Base-by-base conservation (phyloP, 805 yeast genomes). In the Metschnikowia vanudenii region DNA sequence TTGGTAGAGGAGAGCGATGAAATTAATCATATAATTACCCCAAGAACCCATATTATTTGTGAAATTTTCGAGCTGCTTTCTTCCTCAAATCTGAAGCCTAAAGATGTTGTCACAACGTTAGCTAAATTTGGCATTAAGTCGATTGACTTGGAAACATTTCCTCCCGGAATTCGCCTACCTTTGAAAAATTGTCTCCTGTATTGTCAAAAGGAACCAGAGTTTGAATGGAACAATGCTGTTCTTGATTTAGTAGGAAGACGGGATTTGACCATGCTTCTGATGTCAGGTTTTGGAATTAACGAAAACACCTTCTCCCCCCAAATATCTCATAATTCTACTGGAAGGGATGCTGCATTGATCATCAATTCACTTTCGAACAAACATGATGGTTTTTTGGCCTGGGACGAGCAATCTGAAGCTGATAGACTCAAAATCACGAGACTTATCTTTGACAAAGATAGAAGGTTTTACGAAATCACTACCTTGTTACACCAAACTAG, bases 381-480 rank as follows among this genome's bases (percentile, higher is more conserved):
- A 26, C 56, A 54, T 24, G 84, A 80, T 17, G 66, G 71, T 3
- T 61, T 79, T 1, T 60, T 76, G 32, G 82, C 89, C 0, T 82
- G 87, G 85, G 88, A 83, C 62, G 85, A 79, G 8, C 85, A 81
- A 41, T 72, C 81, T 0, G 92, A 86, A 55, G 81, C 83, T 3
- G 91, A 84, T 46, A 68, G 85, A 39, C 75, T 83, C 37, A 77
- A 77, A 28, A 75, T 86, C n/a, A 82, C 92, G 1, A 80, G 79
- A 51, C 64, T 85, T 11, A 81, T 91, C 0, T 92, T 89, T 59
- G 80, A 83, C 13, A 76, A 79, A 36, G 98, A 92, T 62, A 68
- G 95, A 38, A 69, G 97, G 39, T 86, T 85, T 59, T 81, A 79
- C 55, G 96, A 91, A 56, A 84, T 86, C 11, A 79, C 91, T 0